A percentile compares a stretch with the other conserved stretches of the same genome.
Conservation (phyloP, 306 rosid genomes). For the Lathyrus tuberosus region DNA sequence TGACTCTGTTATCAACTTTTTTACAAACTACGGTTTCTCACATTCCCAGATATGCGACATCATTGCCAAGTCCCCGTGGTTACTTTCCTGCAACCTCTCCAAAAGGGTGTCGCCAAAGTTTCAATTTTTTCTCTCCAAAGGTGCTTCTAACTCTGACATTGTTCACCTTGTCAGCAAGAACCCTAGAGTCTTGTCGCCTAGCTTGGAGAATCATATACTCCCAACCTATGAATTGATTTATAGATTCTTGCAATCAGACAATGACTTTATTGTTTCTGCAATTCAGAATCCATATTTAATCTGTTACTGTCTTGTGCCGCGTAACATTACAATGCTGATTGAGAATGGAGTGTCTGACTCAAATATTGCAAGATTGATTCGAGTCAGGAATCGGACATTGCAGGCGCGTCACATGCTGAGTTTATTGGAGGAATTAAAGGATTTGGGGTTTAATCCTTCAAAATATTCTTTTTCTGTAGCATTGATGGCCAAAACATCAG, state of each 20-base stretch:
- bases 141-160: background rate
- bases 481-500: background rate
- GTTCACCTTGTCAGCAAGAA: background rate
- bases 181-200: background rate
- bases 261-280: background rate
- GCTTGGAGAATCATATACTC: background rate
- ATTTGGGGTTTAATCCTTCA: background rate
- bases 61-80: background rate
- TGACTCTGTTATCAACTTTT: background rate
- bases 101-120: background rate
- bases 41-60: background rate
- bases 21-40: background rate
- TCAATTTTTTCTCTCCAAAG: background rate
- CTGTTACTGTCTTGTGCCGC: rapidly evolving
- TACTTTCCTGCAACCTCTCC: background rate
- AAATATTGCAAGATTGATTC: background rate
- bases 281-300: background rate
- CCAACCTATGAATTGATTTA: constrained; percentile 2
- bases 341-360: background rate
- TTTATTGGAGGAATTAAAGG: background rate
- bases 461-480: background rate
- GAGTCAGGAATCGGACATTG: background rate
- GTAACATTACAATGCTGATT: background rate
- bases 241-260: background rate
- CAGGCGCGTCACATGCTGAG: background rate